Percentiles rank a stretch among this genome's conserved stretches.
These are phyloP conservation scores for Lophium mytilinum DNA, from an alignment of 495 filamentous ascomycete genomes.

Conservation along the genomic window DNA sequence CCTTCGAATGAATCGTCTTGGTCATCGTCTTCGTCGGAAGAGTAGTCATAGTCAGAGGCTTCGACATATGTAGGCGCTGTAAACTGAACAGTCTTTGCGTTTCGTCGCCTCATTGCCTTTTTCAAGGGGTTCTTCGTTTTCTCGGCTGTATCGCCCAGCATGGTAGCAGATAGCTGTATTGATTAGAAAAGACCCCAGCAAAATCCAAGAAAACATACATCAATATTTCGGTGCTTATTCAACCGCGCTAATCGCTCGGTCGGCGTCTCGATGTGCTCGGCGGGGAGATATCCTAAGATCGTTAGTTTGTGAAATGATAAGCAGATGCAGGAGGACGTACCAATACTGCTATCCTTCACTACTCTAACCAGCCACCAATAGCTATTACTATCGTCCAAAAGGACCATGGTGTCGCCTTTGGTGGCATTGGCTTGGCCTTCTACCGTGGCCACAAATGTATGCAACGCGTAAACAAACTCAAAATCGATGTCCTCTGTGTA, in stretches of 20 bases:
- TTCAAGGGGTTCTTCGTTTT: slow-evolving; percentile 85
- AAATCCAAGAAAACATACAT: slow-evolving; percentile 50
- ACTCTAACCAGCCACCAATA: slow-evolving; percentile 99
- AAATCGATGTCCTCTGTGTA: slow-evolving; percentile 96
- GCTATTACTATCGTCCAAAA: slow-evolving; percentile 98
- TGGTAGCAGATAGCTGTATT: slow-evolving; percentile 72
- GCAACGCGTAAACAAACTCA: slow-evolving; percentile 96
- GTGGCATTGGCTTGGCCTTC: slow-evolving; percentile 97
- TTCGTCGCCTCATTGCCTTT: slow-evolving; percentile 80
- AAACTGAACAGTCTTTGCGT: slow-evolving; percentile 85
- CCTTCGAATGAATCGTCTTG: slow-evolving; percentile 45
- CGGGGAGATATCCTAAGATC: slow-evolving; percentile 77
- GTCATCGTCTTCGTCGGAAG: slow-evolving; percentile 73
- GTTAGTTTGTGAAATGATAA: slow-evolving; percentile 7
- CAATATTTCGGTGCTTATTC: slow-evolving; percentile 97
- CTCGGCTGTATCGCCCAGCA: slow-evolving; percentile 85
- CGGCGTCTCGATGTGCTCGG: slow-evolving; percentile 97
- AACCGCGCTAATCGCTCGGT: slow-evolving; percentile 87
- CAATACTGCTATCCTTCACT: slow-evolving; percentile 94
- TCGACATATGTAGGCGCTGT: slow-evolving; percentile 80
- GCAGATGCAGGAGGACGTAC: slow-evolving; percentile 41
- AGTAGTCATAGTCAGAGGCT: slow-evolving; percentile 84
- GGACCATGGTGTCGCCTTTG: slow-evolving; percentile 99
- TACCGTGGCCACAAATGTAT: slow-evolving; percentile 95
- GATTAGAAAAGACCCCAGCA: neutral